Conservation (phyloP, 2,329 filamentous ascomycete species). For the Pseudogymnoascus destructans region DNA sequence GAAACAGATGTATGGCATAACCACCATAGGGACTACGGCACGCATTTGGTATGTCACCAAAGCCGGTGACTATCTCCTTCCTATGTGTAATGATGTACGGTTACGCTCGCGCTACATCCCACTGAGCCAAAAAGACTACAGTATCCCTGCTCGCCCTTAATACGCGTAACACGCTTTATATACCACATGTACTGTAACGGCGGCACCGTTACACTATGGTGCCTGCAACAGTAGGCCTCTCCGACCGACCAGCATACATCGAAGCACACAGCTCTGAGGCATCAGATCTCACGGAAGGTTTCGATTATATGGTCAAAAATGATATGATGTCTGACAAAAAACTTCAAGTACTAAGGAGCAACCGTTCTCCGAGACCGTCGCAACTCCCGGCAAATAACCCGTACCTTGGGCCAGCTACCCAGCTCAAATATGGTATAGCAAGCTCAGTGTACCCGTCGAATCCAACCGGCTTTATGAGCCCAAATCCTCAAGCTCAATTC, state of each 20-base stretch:
- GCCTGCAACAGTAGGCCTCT: neutral
- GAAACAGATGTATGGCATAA: slow-evolving; percentile 30
- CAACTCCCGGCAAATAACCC: neutral
- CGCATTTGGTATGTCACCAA: slow-evolving; percentile 27
- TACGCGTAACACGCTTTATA: no score
- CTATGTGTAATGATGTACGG: no score
- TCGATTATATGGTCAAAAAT: neutral
- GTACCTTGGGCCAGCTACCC: no score
- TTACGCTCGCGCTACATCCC: no score
- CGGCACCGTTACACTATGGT: no score
- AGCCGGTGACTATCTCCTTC: neutral
- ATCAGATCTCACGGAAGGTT: neutral
- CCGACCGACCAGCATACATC: neutral
- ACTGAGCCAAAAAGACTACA: no score
- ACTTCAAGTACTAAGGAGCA: neutral
- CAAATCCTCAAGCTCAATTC: no score
- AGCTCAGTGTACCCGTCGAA: no score
- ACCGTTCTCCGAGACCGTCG: neutral
- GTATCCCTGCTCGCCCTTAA: no score
- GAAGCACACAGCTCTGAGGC: neutral
- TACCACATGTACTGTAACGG: no score
- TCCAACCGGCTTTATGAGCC: no score
- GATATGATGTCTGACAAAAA: neutral
- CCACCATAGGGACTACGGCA: slow-evolving; percentile 31
- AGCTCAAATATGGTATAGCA: no score